These are phyloP conservation scores for Arabidopsis lyrata DNA, from an alignment of 441 rosid species.

Conservation along the genomic window DNA sequence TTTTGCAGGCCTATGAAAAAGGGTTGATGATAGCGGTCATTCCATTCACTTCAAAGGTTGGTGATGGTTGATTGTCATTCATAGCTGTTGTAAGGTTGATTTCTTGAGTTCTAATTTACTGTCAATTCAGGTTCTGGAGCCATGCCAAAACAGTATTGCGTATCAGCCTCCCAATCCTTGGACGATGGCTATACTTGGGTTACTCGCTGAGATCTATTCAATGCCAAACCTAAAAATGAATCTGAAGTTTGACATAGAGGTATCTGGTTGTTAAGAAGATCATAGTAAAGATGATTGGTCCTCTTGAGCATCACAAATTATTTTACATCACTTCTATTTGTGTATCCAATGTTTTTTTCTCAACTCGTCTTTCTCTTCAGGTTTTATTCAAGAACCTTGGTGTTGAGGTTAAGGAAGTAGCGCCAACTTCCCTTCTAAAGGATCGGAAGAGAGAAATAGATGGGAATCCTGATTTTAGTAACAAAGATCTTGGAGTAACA, in stretches of 20 bases:
- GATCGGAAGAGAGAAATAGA: slow-evolving; percentile 94
- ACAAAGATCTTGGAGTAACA: slow-evolving; percentile 83
- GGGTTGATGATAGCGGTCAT: slow-evolving; percentile 99
- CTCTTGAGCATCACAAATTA: background rate
- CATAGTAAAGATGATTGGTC: slow-evolving; percentile 17
- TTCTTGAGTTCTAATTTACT: slow-evolving; percentile 21
- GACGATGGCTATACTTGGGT: slow-evolving; percentile 99
- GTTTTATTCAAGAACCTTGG: slow-evolving; percentile 93
- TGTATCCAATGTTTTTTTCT: slow-evolving; percentile 4
- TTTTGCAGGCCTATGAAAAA: slow-evolving; percentile 93
- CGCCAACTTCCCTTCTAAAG: slow-evolving; percentile 92
- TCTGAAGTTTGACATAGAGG: slow-evolving; percentile 99
- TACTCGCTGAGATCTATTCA: slow-evolving; percentile 92
- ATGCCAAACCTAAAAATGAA: slow-evolving; percentile 99
- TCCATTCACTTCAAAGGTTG: slow-evolving; percentile 99
- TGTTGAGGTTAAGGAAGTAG: slow-evolving; percentile 91
- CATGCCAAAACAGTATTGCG: slow-evolving; percentile 96
- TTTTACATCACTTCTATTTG: background rate
- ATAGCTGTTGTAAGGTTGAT: slow-evolving; percentile 22
- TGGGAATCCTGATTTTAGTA: slow-evolving; percentile 98
- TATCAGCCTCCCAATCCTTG: slow-evolving; percentile 99
- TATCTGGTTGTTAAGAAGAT: slow-evolving; percentile 36
- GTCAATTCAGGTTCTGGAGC: slow-evolving; percentile 82
- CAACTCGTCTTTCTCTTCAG: slow-evolving; percentile 48
- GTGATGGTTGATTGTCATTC: slow-evolving; percentile 29